phyloP scores from a whole-genome alignment of 345 rosid genomes.

The Citrus hindsii region DNA sequence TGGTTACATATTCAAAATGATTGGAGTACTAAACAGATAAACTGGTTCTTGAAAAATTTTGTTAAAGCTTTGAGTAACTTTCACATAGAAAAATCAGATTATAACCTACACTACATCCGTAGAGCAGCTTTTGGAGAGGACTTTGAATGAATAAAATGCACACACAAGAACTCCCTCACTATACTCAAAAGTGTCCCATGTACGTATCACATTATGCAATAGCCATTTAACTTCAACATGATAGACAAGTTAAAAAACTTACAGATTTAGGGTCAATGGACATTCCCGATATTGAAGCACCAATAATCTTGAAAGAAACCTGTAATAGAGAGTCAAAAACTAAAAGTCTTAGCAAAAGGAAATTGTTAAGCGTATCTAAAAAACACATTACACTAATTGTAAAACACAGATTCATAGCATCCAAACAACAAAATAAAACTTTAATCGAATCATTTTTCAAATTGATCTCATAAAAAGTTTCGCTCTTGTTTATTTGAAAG shows the following conservation, averaged over 20 bases:
- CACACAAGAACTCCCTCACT: not conserved
- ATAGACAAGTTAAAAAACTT: constrained; percentile 21
- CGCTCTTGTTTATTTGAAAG: no score
- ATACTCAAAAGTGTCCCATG: not conserved
- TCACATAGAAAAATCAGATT: not conserved
- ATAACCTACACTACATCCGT: not conserved
- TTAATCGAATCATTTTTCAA: not conserved
- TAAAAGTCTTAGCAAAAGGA: not conserved
- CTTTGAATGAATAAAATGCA: not conserved
- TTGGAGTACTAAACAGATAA: not conserved
- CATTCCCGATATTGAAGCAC: constrained; percentile 81
- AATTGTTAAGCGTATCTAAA: not conserved
- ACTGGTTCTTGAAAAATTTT: not conserved
- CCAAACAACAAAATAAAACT: not conserved
- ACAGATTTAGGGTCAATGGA: constrained; percentile 85
- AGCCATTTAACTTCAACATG: not conserved
- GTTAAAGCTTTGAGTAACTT: not conserved
- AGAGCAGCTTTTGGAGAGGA: not conserved
- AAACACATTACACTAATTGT: not conserved
- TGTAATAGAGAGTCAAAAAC: constrained; percentile 24
- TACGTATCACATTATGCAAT: not conserved
- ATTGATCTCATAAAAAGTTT: not conserved
- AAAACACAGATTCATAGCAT: not conserved
- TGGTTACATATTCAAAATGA: not conserved
- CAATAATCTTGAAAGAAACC: constrained; percentile 81